phyloP scores from a whole-genome alignment of 306 rosid genomes.

The Gastrolobium villosum region DNA sequence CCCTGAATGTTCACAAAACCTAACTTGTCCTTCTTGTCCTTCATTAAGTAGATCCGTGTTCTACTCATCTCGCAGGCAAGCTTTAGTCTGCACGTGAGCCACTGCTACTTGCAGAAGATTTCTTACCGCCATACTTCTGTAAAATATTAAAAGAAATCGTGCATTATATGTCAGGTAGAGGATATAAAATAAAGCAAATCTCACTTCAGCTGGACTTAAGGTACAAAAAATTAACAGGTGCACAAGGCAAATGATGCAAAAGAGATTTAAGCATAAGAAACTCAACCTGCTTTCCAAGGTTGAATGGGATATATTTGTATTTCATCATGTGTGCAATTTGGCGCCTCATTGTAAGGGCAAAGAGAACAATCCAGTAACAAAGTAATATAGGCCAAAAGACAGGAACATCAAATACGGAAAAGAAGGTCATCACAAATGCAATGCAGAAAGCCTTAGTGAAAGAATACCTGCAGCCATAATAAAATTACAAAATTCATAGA shows the following conservation, averaged over 20 bases:
- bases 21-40: slow-evolving; percentile 41
- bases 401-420: slow-evolving; percentile 89
- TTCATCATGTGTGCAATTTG: slow-evolving; percentile 96
- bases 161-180: neutral
- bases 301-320: slow-evolving; percentile 84
- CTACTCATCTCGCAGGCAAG: slow-evolving; percentile 29
- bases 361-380: slow-evolving; percentile 90
- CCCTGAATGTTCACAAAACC: slow-evolving; percentile 58
- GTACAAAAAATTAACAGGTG: neutral
- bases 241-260: slow-evolving; percentile 4
- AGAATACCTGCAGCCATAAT: slow-evolving; percentile 72
- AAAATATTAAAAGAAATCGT: slow-evolving; percentile 3
- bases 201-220: slow-evolving; percentile 3
- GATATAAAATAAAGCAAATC: neutral
- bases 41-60: slow-evolving; percentile 42
- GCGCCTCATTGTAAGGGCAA: slow-evolving; percentile 92
- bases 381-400: slow-evolving; percentile 96
- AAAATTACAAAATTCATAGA: neutral
- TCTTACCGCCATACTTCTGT: slow-evolving; percentile 66
- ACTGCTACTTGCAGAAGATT: slow-evolving; percentile 58
- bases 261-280: slow-evolving; percentile 12
- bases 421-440: slow-evolving; percentile 91
- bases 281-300: slow-evolving; percentile 85
- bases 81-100: slow-evolving; percentile 59
- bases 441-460: slow-evolving; percentile 87